Conservation (phyloP, 495 filamentous ascomycete genomes). For the Penicillium arizonense region DNA sequence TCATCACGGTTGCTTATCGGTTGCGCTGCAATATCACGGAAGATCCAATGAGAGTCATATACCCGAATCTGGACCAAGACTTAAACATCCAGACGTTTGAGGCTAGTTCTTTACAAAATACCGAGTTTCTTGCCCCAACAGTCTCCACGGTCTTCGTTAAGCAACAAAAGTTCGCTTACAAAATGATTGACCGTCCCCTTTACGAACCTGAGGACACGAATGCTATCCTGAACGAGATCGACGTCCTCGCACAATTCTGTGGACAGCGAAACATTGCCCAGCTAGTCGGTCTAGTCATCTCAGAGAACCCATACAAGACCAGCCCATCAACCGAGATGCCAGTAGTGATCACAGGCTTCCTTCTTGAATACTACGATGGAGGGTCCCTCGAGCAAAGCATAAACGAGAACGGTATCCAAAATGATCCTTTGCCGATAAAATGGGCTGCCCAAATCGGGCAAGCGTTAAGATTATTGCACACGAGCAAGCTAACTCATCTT, state of each 20-base stretch:
- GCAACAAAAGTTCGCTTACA: conserved; percentile 10
- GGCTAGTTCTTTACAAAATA: conserved; percentile 2
- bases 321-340: not conserved
- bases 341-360: conserved; percentile 14
- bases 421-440: conserved; percentile 8
- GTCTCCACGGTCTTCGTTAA: conserved; percentile 8
- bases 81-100: conserved; percentile 11
- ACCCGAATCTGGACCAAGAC: conserved; percentile 8
- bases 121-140: conserved; percentile 7
- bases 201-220: conserved; percentile 13
- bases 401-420: not conserved
- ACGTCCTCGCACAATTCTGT: conserved; percentile 10
- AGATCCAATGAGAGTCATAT: conserved; percentile 12
- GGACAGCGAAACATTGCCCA: conserved; percentile 16
- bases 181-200: conserved; percentile 13
- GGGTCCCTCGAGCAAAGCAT: conserved; percentile 14
- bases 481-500: conserved; percentile 10
- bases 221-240: conserved; percentile 14
- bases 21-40: conserved; percentile 6
- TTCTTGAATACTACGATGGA: conserved; percentile 19
- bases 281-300: conserved; percentile 16
- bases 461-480: conserved; percentile 11
- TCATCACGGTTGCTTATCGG: conserved; percentile 7
- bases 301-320: conserved; percentile 16
- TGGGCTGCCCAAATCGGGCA: conserved; percentile 15